phyloP scores from a whole-genome alignment of 129 eudicot species.

The Arctium minus region DNA sequence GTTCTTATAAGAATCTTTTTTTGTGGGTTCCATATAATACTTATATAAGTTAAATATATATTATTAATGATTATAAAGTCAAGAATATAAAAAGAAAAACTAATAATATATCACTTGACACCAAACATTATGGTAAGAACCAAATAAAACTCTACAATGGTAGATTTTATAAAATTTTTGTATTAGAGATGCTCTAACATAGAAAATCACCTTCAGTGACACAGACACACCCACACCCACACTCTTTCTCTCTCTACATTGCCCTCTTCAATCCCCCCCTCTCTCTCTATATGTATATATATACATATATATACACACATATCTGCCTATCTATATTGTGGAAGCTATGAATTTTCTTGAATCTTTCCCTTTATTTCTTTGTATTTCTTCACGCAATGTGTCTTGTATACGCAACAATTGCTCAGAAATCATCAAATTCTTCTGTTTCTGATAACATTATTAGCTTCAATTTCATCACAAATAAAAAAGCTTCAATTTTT shows the following conservation, averaged over 20 bases:
- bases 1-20: no score
- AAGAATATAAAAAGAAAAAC: no score
- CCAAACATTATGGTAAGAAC: no score
- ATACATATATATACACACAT: not conserved
- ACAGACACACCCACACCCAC: conserved; percentile 12
- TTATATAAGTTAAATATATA: no score
- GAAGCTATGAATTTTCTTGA: conserved; percentile 12
- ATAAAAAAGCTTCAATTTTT: not conserved
- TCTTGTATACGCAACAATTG: conserved; percentile 20
- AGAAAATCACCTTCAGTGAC: conserved; percentile 17
- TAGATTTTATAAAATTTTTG: no score
- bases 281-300: not conserved
- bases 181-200: not conserved
- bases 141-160: no score
- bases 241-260: conserved; percentile 8
- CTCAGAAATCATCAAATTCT: not conserved
- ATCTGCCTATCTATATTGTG: not conserved
- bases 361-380: conserved; percentile 12
- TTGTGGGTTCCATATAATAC: no score
- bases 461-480: not conserved
- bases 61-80: no score
- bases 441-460: not conserved
- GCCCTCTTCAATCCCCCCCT: not conserved
- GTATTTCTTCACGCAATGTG: conserved; percentile 26
- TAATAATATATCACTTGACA: no score